Conservation (phyloP, 148 eudicot species). For the Pharnaceum exiguum region DNA sequence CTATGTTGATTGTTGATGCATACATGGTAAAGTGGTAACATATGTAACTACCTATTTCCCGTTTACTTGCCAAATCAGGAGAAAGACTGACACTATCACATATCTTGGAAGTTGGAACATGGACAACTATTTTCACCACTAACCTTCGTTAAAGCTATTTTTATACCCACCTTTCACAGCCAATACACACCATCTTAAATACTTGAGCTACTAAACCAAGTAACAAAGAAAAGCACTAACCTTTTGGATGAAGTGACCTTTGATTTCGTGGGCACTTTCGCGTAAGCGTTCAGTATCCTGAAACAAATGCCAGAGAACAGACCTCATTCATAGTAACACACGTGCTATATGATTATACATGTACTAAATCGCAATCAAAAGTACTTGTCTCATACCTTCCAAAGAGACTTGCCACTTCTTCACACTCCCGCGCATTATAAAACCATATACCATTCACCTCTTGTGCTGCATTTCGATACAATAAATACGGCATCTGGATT, state of each 20-base stretch:
- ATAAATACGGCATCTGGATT: constrained; percentile 79
- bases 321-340: neutral
- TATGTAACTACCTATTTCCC: no score
- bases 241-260: constrained; percentile 57
- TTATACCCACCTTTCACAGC: neutral
- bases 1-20: no score
- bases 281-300: constrained; percentile 62
- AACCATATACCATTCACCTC: constrained; percentile 99
- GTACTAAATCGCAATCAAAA: neutral
- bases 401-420: constrained; percentile 93
- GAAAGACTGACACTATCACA: no score
- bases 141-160: no score
- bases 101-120: no score
- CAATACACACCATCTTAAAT: neutral
- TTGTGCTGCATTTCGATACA: constrained; percentile 93
- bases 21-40: no score
- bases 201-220: neutral
- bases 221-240: constrained; percentile 22
- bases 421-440: constrained; percentile 89
- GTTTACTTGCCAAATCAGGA: no score
- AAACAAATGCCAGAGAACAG: constrained; percentile 5
- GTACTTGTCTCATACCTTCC: constrained; percentile 44
- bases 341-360: neutral
- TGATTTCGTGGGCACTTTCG: constrained; percentile 76
- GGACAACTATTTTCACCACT: no score